A percentile compares a stretch with the other conserved stretches of the same genome.
These are phyloP conservation scores for Dictyostelium intermedium DNA, from an alignment of 78 protist species.

Conservation along the genomic window DNA sequence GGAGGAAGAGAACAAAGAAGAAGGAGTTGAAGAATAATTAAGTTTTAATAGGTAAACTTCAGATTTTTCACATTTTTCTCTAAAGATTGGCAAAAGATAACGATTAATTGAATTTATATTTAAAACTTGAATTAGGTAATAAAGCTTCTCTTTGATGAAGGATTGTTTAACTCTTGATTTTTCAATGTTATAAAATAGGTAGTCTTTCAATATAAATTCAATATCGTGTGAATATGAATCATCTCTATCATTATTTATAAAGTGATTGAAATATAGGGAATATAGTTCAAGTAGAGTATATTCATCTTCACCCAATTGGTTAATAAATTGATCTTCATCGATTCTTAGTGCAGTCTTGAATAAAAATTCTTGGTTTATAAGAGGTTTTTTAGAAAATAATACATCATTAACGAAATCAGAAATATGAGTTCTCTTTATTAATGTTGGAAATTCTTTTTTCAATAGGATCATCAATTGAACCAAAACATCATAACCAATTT, in stretches of 20 bases:
- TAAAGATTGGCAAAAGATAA: neutral
- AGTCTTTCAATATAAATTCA: neutral
- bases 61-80: neutral
- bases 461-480: neutral
- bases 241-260: neutral
- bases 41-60: neutral
- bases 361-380: too few species aligned
- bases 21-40: neutral
- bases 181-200: neutral
- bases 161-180: neutral
- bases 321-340: neutral
- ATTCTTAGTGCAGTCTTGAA: neutral
- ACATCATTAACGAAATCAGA: neutral
- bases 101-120: neutral
- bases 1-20: neutral
- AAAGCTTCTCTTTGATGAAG: neutral
- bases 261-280: neutral
- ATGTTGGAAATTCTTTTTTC: neutral
- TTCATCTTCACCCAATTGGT: neutral
- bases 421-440: neutral
- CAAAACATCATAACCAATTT: neutral
- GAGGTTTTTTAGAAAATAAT: too few species aligned
- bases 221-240: neutral
- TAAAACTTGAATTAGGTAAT: neutral
- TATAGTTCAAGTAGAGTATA: neutral